A percentile compares a stretch with the other conserved stretches of the same genome.
Evolutionary conservation across 352 stramenopile genomes (phyloP).

Genomic region (Globisporangium ultimum): DNA sequence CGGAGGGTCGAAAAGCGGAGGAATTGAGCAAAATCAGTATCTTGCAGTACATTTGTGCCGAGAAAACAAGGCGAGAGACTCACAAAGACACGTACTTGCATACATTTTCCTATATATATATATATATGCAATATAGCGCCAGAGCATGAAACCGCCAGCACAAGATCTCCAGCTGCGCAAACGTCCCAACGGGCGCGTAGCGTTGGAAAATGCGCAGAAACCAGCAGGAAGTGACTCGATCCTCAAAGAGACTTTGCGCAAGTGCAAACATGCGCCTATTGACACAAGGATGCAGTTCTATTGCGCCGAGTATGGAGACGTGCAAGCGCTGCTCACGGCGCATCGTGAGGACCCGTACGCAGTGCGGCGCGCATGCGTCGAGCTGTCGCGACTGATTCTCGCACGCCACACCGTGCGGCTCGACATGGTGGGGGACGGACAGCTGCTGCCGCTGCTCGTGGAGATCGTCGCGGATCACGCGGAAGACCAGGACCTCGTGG

Average conservation of each 20-base stretch:
- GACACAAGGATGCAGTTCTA: conserved; percentile 57
- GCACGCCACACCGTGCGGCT: conserved; percentile 22
- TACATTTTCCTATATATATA: too few species aligned
- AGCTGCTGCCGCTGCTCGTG: conserved; percentile 27
- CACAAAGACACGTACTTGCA: too few species aligned
- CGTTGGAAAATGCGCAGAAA: not conserved
- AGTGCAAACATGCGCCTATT: not conserved
- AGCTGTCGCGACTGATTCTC: conserved; percentile 47
- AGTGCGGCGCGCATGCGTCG: conserved; percentile 47
- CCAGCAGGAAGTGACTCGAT: not conserved
- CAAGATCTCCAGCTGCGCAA: not conserved
- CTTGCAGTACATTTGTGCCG: too few species aligned
- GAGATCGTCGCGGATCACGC: conserved; percentile 27
- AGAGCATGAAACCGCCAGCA: not conserved
- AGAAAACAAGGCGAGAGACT: too few species aligned
- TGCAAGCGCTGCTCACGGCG: conserved; percentile 31
- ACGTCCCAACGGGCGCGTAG: not conserved
- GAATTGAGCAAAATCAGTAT: too few species aligned
- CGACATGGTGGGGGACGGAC: conserved; percentile 28
- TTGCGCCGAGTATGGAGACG: conserved; percentile 24
- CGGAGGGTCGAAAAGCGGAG: too few species aligned
- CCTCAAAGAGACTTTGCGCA: not conserved
- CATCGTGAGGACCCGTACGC: conserved; percentile 37
- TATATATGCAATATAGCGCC: too few species aligned
- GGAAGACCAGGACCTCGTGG: conserved; percentile 26